Evolutionary conservation across 164 flowering plant genomes (phyloP), one percentile per base, ranked within the genome.

Genomic region (Nelumbo lutea): DNA sequence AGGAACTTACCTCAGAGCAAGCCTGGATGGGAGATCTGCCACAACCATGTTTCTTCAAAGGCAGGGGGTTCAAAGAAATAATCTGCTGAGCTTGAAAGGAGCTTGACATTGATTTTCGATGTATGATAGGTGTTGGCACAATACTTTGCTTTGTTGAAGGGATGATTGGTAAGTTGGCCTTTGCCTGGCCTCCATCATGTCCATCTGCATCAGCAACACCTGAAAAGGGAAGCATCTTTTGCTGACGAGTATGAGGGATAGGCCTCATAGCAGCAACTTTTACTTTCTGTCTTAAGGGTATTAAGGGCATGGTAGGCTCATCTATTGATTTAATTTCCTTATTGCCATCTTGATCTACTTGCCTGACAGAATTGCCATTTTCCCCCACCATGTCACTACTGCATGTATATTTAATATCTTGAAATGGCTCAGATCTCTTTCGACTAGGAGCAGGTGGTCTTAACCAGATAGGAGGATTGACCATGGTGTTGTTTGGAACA

Each of bases 21-120:
- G 63, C 82, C 42, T 86, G 92, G 58, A 96, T 87, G 0, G 95
- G 93, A 64, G 81, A 71, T 82, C 99, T 84, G 38, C 87, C 94
- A 79, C 99, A 96, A 61, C 93, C 98, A 81, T 96, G 99, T 72
- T 96, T 96, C 85, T 96, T 96, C 76, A 96, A 70, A 68, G 99
- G 99, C 60, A 96, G 75, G 15, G 98, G 98, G 79, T 96, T 96
- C 78, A 96, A 79, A 11, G 99, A 83, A 65, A 93, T 83, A 67
- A 86, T 83, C 72, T 89, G 98, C 76, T 88, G 88, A 46, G 90
- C 88, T 74, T 93, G 98, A 70, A 72, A 83, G 40, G 93, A 77
- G 65, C 82, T 87, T n/a, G 98, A 84, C 11, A 75, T 62, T 43
- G 89, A 75, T 79, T 87, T 93, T 65, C 91, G 78, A 72, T 87